These are phyloP conservation scores for Hyaloscypha variabilis DNA, from an alignment of 495 filamentous ascomycete genomes.

Conservation along the genomic window DNA sequence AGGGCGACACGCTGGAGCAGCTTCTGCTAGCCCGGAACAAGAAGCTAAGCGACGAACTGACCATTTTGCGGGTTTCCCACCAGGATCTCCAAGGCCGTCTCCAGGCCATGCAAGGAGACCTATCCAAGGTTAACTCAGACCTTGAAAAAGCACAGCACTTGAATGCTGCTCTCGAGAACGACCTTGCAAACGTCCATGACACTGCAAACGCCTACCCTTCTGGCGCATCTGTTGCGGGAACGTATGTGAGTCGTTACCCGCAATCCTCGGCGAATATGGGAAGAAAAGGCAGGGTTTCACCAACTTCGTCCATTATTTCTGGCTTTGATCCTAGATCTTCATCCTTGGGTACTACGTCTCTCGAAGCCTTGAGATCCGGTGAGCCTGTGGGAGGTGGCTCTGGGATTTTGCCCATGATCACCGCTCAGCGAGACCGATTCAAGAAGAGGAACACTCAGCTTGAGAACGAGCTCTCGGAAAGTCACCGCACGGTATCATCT, in stretches of 20 bases:
- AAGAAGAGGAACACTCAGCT: conserved; percentile 93
- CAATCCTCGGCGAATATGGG: conserved; percentile 56
- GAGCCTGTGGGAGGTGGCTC: conserved; percentile 81
- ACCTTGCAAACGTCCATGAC: conserved; percentile 86
- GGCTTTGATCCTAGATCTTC: conserved; percentile 76
- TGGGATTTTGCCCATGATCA: conserved; percentile 96
- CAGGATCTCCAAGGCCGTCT: conserved; percentile 86
- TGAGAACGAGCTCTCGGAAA: conserved; percentile 85
- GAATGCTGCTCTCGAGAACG: conserved; percentile 88
- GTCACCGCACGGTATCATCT: conserved; percentile 78
- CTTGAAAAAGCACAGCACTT: conserved; percentile 83
- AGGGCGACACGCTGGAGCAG: conserved; percentile 85
- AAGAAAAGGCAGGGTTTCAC: conserved; percentile 74
- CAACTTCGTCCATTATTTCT: conserved; percentile 96
- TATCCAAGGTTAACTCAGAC: conserved; percentile 82
- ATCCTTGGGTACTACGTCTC: conserved; percentile 44
- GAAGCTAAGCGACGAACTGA: conserved; percentile 91
- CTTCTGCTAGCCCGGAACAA: conserved; percentile 92
- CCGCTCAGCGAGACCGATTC: conserved; percentile 96
- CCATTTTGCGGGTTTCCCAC: conserved; percentile 89
- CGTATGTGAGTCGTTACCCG: conserved; percentile 81
- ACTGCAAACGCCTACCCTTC: conserved; percentile 81
- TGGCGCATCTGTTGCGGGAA: conserved; percentile 90
- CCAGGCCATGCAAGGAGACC: conserved; percentile 77
- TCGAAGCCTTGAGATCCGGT: conserved; percentile 45